These are phyloP conservation scores for Neurospora sp. DNA, from an alignment of 495 filamentous ascomycete species.

Conservation along the genomic window DNA sequence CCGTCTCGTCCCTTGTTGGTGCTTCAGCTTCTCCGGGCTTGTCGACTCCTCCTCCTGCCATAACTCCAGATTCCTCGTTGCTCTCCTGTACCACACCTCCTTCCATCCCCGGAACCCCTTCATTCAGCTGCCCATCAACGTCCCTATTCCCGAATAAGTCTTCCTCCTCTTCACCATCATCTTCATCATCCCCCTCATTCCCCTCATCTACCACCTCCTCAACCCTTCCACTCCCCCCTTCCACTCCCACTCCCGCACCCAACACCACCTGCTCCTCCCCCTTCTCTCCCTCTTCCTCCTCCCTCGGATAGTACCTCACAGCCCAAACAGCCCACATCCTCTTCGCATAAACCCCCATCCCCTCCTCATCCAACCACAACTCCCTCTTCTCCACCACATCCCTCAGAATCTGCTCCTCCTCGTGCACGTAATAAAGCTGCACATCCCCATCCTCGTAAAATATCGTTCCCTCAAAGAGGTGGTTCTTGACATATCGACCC, in stretches of 20 bases:
- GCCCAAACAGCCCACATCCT: slow-evolving; percentile 13
- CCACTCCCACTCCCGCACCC: not conserved
- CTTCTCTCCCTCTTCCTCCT: too few relatives aligned
- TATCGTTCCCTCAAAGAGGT: too few relatives aligned
- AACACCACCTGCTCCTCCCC: too few relatives aligned
- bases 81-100: not conserved
- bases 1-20: too few relatives aligned
- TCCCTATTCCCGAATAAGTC: not conserved
- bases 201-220: not conserved
- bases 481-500: too few relatives aligned
- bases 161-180: not conserved
- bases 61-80: not conserved
- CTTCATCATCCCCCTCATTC: not conserved
- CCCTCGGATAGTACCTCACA: not conserved
- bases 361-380: not conserved
- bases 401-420: not conserved
- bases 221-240: not conserved
- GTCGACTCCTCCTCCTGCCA: not conserved
- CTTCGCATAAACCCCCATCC: slow-evolving; percentile 1
- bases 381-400: not conserved
- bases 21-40: not conserved
- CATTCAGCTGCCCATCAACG: not conserved
- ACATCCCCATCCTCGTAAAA: not conserved
- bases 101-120: not conserved
- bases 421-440: slow-evolving; percentile 2